Evolutionary conservation across 768 basidiomycete genomes (phyloP), one percentile per base, ranked within the genome.

Genomic region (Gymnopilus junonius): DNA sequence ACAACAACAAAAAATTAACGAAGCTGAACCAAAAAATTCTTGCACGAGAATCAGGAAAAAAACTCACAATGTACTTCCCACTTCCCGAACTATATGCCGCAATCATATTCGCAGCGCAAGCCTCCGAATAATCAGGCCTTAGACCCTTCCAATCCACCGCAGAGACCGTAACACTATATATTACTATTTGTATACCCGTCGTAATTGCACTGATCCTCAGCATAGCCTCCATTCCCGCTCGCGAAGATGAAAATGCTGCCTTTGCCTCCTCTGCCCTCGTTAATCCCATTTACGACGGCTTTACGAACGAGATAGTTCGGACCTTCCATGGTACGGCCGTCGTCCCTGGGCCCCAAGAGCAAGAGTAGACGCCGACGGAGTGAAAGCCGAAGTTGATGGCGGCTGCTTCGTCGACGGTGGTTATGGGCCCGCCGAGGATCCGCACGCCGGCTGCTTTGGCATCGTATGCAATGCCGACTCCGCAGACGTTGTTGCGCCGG

Each of bases 111-210:
- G 97, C 97, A 6, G 95, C 89, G 71, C 97, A 99, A 8, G 93
- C 79, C 76, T 99, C 97, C 5, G 96, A 98, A 71, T 99, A 99
- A 70, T 89, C 91, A 15, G 97, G 97, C 71, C 96, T 96, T 35
- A 94, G 75, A 12, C 95, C 96, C 70, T 91, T 93, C 74, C 90
- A 87, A 71, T 99, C 97, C 62, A 98, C 82, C 0, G 97, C 91
- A 10, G 93, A 89, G 25, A 99, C 94, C 0, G 97, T 99, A 34
- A 99, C 87, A 6, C 91, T 93, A 77, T 93, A 97, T 61, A 98
- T 96, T n/a, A 69, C 91, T 93, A 71, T 99, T 99, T 20, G 97
- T 99, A 75, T 99, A 99, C 8, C 97, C 97, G 67, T 99, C 97
- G 71, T 99, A 99, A 74, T 99, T 99, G 82, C 97, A 99, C 75